These are phyloP conservation scores for Botrytis sinoallii DNA, from an alignment of 2,329 filamentous ascomycete species.

Conservation along the genomic window DNA sequence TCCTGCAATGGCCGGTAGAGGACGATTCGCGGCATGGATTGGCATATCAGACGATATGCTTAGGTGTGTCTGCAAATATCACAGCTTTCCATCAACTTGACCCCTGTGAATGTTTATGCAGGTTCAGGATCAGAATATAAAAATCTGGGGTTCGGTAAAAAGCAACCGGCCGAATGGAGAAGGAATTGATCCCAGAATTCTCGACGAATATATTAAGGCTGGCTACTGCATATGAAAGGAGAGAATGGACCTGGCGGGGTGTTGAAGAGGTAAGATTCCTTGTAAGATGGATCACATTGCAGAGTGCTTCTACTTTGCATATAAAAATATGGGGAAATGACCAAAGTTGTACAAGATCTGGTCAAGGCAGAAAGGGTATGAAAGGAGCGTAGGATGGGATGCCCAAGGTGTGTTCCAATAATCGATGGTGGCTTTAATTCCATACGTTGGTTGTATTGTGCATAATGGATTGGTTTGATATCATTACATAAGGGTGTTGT, in stretches of 20 bases:
- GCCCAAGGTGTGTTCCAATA: not conserved
- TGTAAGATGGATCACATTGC: constrained; percentile 13
- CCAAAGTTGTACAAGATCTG: constrained; percentile 4
- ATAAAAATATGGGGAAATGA: constrained; percentile 18
- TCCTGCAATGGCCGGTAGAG: not conserved
- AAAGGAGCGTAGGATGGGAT: not conserved
- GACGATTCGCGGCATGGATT: constrained; percentile 22
- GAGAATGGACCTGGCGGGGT: not conserved
- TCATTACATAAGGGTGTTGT: not conserved
- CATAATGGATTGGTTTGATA: constrained; percentile 2
- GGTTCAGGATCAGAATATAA: constrained; percentile 26
- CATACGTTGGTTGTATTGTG: not conserved
- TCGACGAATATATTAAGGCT: constrained; percentile 1
- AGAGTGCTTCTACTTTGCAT: constrained; percentile 13
- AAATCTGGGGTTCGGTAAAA: constrained; percentile 36
- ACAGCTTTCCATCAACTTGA: constrained; percentile 20
- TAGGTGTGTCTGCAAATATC: constrained; percentile 20
- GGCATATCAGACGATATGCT: constrained; percentile 34
- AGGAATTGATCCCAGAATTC: not conserved
- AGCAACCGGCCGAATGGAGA: constrained; percentile 27
- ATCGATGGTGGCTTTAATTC: not conserved
- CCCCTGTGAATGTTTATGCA: constrained; percentile 34
- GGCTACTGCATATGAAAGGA: not conserved
- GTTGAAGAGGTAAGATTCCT: not conserved
- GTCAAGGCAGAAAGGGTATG: not conserved